Base-by-base conservation (phyloP, 2,329 filamentous ascomycete species). In the Knufia petricola region DNA sequence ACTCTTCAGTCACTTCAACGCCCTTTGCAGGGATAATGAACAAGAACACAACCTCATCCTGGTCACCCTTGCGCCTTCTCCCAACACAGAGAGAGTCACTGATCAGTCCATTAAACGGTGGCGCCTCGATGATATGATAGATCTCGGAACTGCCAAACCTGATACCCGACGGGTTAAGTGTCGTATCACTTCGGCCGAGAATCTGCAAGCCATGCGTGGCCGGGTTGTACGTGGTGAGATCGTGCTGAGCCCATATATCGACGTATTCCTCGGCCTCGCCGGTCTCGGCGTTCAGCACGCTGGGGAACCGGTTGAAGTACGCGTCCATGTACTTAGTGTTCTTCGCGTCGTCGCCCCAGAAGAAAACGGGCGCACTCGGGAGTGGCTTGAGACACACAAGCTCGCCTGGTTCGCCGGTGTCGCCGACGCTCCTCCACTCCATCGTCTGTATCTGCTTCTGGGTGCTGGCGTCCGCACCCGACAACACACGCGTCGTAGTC, bases 111-210 rank as follows among this genome's bases (percentile, higher is more conserved):
- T 61, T 63, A 13, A 64, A 55, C 13, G 36, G 31, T 13, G 52
- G 54, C 3, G 63, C 62, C 53, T 73, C 70, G n/a, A 68, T 65
- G 39, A 74, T 66, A n/a, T 64, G 61, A 59, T 74, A 73, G 46
- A 74, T 69, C 55, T 74, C 70, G 1, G 63, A 61, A 9, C 61
- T 66, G 17, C 71, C 71, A 46, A 73, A 74, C 21, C 70, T 66
- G 48, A 74, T 68, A 4, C 71, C 70, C 10, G 64, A 66, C 1
- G 70, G 70, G 51, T 73, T 73, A 17, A 74, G 59, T 1, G 72
- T 69, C 4, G 69, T 69, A 51, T 73, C 71, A 49, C 65, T 65
- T 23, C 71, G 58, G 3, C 70, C 70, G 48, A 69, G 68, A 52
- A 73, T 69, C 12, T 65, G 55, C 23, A 66, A 60, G 0, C 70